Evolutionary conservation across 192 early-diverging fungal species (phyloP), one percentile per base, ranked within the genome.

Genomic region (Funneliformis geosporum): DNA sequence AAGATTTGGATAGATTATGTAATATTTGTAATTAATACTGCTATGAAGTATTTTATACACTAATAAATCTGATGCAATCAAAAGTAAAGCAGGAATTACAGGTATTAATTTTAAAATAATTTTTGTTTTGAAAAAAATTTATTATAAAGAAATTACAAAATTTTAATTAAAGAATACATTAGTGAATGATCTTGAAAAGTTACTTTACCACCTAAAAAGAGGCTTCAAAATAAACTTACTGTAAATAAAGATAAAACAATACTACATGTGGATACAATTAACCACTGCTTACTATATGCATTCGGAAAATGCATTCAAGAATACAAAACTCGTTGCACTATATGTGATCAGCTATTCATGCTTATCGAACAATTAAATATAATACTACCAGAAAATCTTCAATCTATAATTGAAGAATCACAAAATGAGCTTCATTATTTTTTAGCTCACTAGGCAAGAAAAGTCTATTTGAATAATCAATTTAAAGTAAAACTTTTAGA

Each of bases 11-110:
- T n/a, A 23, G 28, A 65, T 65, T 65, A n/a, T 65, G 4, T 23
- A 65, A 27, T 65, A 65, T 65, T 23, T 65, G 62, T 28, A 65
- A 65, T 65, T 1, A 65, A 65, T 65, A 65, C 25, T n/a, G 62
- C 23, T 65, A 27, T 65, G 62, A 65, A 28, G 28, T 65, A 65
- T 65, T 65, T 65, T 5, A 65, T 27, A 65, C 12, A n/a, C 23
- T 65, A 65, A 27, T 65, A 2, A 28, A 27, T 65, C 62, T 65
- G 10, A 59, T 65, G 10, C 21, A n/a, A 65, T 27, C 23, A 65
- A n/a, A 65, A 5, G 4, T 65, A 27, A 23, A 65, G 10, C 8
- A 65, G 28, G 28, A 23, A 65, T n/a, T n/a, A 27, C 28, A 27
- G 21, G 62, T 27, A 27, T 27, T n/a, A 10, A 33, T 33, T 33